These are phyloP conservation scores for Fusarium vanettenii DNA, from an alignment of 2,329 filamentous ascomycete species.

Conservation along the genomic window DNA sequence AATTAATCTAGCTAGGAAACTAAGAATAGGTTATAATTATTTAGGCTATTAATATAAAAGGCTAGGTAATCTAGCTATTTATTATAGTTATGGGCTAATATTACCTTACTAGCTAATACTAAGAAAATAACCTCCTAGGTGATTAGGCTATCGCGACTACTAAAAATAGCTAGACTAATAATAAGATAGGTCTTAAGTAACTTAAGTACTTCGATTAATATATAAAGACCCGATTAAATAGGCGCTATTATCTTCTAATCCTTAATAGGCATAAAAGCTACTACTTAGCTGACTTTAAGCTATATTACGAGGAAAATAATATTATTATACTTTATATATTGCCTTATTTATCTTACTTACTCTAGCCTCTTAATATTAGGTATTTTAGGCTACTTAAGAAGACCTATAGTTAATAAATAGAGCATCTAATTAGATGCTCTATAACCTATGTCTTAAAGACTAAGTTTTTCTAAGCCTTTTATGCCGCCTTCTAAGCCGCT, in stretches of 20 bases:
- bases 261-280: constrained; percentile 52
- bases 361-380: too few species aligned
- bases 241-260: constrained; percentile 48
- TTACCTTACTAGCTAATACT: constrained; percentile 10
- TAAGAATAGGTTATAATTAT: neutral
- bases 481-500: too few species aligned
- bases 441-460: too few species aligned
- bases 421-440: too few species aligned
- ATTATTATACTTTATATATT: constrained; percentile 43
- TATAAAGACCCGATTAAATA: constrained; percentile 37
- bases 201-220: constrained; percentile 49
- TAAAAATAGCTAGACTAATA: constrained; percentile 42
- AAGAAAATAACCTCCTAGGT: constrained; percentile 36
- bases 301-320: constrained; percentile 48
- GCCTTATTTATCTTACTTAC: neutral
- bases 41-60: neutral
- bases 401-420: neutral
- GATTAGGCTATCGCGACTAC: constrained; percentile 45
- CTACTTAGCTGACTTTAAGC: constrained; percentile 35
- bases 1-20: neutral
- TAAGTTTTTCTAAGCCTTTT: too few species aligned
- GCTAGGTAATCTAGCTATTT: too few species aligned
- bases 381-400: too few species aligned
- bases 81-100: neutral
- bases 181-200: constrained; percentile 43